phyloP scores from a whole-genome alignment of 257 asterid genomes.

The Nicotiana tabacum region DNA sequence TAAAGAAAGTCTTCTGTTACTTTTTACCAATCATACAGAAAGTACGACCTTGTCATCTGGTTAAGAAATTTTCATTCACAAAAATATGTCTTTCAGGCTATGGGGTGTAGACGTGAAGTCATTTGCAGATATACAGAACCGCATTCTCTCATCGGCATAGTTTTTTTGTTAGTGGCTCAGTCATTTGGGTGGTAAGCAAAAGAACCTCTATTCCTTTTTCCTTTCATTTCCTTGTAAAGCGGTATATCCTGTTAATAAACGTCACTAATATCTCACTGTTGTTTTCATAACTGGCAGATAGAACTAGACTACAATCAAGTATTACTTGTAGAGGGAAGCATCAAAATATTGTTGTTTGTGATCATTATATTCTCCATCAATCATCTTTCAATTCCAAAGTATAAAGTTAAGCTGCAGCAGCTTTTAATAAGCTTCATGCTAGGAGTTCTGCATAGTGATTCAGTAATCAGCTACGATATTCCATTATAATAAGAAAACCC shows the following conservation, averaged over 20 bases:
- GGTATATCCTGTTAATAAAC: background rate
- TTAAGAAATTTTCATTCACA: background rate
- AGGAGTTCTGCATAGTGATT: background rate
- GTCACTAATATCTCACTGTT: background rate
- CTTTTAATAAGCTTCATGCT: background rate
- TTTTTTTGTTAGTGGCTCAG: background rate
- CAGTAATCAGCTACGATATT: background rate
- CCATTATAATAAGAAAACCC: background rate
- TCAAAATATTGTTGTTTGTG: background rate
- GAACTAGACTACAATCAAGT: background rate
- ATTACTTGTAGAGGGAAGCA: background rate
- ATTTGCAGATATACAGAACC: conserved; percentile 59
- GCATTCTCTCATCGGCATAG: conserved; percentile 26
- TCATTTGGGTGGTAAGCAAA: conserved; percentile 1
- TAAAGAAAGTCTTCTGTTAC: background rate
- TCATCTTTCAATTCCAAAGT: background rate
- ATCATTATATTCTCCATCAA: background rate
- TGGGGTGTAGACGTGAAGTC: conserved; percentile 83
- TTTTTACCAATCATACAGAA: background rate
- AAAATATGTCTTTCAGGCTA: conserved; percentile 43
- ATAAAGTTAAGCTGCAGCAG: background rate
- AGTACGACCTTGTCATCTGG: background rate
- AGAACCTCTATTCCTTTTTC: background rate
- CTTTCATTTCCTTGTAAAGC: background rate
- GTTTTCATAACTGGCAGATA: conserved; percentile 3